These are phyloP conservation scores for Rubia yunnanensis DNA, from an alignment of 257 asterid genomes.

Conservation along the genomic window DNA sequence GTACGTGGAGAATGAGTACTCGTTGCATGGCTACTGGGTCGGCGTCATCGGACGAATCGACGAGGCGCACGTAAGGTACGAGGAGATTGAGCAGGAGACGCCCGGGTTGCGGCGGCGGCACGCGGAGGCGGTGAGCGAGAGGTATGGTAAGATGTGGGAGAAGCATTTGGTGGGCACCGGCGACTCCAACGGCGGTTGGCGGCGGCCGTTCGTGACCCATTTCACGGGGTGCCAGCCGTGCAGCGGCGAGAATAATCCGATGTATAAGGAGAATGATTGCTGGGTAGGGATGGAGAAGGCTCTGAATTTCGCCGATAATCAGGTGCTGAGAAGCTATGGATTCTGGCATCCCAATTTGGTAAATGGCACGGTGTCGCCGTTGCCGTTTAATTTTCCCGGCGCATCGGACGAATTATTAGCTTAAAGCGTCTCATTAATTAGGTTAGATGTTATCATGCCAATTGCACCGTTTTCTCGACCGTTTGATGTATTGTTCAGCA, in stretches of 20 bases:
- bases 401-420: slow-evolving; percentile 6
- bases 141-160: slow-evolving; percentile 34
- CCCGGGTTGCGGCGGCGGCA: slow-evolving; percentile 38
- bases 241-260: slow-evolving; percentile 54
- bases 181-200: slow-evolving; percentile 21
- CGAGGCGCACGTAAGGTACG: slow-evolving; percentile 18
- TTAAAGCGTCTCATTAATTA: slow-evolving; percentile 2
- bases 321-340: slow-evolving; percentile 51
- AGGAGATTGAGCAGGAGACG: slow-evolving; percentile 21
- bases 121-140: slow-evolving; percentile 52
- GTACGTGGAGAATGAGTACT: slow-evolving; percentile 58
- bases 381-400: slow-evolving; percentile 35
- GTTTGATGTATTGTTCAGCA: neutral
- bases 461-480: too few species aligned
- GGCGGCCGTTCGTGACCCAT: slow-evolving; percentile 77
- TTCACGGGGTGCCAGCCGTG: slow-evolving; percentile 95
- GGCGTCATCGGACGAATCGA: slow-evolving; percentile 41
- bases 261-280: slow-evolving; percentile 45
- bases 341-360: slow-evolving; percentile 37
- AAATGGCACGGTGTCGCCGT: slow-evolving; percentile 27
- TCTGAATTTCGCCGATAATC: slow-evolving; percentile 65
- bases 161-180: slow-evolving; percentile 21
- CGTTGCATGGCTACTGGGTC: slow-evolving; percentile 67
- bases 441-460: too few species aligned
- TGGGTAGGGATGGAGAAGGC: slow-evolving; percentile 63